A percentile compares a stretch with the other conserved stretches of the same genome.
These are phyloP conservation scores for Cordyceps farinosa DNA, from an alignment of 2,329 filamentous ascomycete species.

Conservation along the genomic window DNA sequence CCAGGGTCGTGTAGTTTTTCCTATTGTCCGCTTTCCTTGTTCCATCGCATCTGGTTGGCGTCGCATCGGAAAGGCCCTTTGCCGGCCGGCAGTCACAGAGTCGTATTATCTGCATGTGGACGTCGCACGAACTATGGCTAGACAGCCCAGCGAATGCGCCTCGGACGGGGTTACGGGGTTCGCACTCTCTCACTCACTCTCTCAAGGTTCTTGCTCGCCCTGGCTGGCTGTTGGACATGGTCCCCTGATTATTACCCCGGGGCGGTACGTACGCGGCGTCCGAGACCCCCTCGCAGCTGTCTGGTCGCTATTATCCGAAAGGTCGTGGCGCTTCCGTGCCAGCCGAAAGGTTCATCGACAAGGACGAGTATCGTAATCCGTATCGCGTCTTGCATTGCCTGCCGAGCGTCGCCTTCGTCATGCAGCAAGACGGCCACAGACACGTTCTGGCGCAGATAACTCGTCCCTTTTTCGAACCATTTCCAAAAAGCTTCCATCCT, in stretches of 20 bases:
- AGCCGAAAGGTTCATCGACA: not conserved
- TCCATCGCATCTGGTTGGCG: not conserved
- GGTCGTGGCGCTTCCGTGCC: not conserved
- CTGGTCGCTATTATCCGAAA: not conserved
- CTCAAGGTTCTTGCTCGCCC: not conserved
- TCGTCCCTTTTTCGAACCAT: not conserved
- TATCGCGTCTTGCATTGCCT: not conserved
- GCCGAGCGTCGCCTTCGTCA: not conserved
- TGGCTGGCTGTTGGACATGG: not conserved
- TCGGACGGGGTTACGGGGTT: constrained; percentile 2
- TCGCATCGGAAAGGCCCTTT: not conserved
- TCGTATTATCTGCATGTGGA: not conserved
- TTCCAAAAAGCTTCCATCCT: not conserved
- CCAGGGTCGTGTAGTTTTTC: not conserved
- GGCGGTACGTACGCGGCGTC: not conserved
- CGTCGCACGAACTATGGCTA: too few species aligned
- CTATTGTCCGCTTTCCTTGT: constrained; percentile 5
- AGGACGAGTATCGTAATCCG: too few species aligned
- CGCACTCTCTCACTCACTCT: not conserved
- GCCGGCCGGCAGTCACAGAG: constrained; percentile 4
- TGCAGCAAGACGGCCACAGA: not conserved
- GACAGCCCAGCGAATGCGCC: not conserved
- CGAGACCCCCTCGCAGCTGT: not conserved
- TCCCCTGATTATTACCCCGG: not conserved
- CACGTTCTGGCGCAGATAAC: not conserved